Evolutionary conservation across 306 rosid genomes (phyloP).

Genomic region (Lablab purpureus): DNA sequence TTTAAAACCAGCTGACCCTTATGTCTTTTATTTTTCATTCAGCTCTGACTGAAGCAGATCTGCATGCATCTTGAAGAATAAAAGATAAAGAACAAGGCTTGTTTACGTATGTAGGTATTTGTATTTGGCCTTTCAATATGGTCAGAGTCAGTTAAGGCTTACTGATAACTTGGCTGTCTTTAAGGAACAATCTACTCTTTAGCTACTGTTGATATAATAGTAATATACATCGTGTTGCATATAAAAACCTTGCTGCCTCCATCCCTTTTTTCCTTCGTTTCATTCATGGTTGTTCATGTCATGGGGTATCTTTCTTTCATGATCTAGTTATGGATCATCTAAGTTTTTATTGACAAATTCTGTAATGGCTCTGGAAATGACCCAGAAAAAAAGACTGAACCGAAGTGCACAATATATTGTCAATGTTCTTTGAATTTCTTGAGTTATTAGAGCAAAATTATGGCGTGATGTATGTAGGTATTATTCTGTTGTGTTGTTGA

Average conservation of each 20-base stretch:
- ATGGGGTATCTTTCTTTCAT: conserved; percentile 13
- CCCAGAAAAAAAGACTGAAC: not conserved
- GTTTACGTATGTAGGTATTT: conserved; percentile 2
- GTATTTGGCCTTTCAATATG: conserved; percentile 5
- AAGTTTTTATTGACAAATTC: not conserved
- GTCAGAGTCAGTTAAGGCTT: conserved; percentile 6
- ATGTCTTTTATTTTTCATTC: conserved; percentile 1
- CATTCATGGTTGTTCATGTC: not conserved
- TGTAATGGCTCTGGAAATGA: conserved; percentile 6
- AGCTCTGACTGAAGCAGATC: no score
- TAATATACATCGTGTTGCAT: conserved; percentile 22
- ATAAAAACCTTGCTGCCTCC: not conserved
- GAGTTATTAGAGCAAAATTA: not conserved
- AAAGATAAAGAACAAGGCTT: conserved; percentile 26
- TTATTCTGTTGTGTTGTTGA: not conserved
- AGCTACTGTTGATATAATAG: conserved; percentile 9
- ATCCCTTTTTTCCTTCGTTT: not conserved
- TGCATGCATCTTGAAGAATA: conserved; percentile 26
- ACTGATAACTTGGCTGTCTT: conserved; percentile 9
- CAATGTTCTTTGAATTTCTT: not conserved
- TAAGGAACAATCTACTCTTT: conserved; percentile 8
- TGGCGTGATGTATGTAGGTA: not conserved
- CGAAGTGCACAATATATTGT: not conserved
- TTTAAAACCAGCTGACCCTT: not conserved
- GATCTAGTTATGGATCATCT: not conserved